Conservation (phyloP, 2,329 filamentous ascomycete genomes). For the Hypocreales sp. region DNA sequence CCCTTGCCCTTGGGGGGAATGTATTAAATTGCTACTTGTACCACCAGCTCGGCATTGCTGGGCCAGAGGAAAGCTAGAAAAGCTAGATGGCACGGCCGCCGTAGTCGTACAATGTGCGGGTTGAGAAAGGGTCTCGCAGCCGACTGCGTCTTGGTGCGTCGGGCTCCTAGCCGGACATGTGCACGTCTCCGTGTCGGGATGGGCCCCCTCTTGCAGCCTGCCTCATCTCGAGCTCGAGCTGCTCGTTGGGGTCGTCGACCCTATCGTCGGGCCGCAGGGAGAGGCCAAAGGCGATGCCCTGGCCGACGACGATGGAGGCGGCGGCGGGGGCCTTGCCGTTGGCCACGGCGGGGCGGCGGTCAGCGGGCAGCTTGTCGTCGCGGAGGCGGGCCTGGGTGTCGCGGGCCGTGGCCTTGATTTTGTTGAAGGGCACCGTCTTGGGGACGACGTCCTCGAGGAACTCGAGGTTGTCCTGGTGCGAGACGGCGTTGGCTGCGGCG, state of each 20-base stretch:
- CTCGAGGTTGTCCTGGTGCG: constrained; percentile 83
- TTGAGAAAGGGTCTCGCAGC: too few relatives aligned
- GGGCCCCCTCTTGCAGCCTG: constrained; percentile 19
- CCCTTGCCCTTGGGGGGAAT: too few relatives aligned
- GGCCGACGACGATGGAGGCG: constrained; percentile 14
- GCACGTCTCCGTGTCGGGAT: constrained; percentile 33
- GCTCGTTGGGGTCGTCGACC: constrained; percentile 30
- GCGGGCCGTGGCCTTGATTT: constrained; percentile 51
- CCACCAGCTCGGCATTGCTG: too few relatives aligned
- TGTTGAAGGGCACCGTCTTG: constrained; percentile 66
- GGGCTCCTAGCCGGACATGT: constrained; percentile 37
- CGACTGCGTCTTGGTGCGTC: too few relatives aligned
- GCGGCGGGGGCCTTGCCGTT: constrained; percentile 13
- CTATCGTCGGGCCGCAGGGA: constrained; percentile 10
- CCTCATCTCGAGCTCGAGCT: constrained; percentile 39
- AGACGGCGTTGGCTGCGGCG: constrained; percentile 59
- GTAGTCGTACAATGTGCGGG: too few relatives aligned
- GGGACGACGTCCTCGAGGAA: constrained; percentile 88
- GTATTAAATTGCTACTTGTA: too few relatives aligned
- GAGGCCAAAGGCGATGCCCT: constrained; percentile 7
- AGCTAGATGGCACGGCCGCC: too few relatives aligned
- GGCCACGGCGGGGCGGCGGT: constrained; percentile 10
- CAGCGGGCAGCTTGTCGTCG: constrained; percentile 21
- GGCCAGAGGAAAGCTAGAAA: too few relatives aligned
- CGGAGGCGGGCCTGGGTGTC: constrained; percentile 29